These are phyloP conservation scores for Nasturtium officinale DNA, from an alignment of 345 rosid species.

Conservation along the genomic window DNA sequence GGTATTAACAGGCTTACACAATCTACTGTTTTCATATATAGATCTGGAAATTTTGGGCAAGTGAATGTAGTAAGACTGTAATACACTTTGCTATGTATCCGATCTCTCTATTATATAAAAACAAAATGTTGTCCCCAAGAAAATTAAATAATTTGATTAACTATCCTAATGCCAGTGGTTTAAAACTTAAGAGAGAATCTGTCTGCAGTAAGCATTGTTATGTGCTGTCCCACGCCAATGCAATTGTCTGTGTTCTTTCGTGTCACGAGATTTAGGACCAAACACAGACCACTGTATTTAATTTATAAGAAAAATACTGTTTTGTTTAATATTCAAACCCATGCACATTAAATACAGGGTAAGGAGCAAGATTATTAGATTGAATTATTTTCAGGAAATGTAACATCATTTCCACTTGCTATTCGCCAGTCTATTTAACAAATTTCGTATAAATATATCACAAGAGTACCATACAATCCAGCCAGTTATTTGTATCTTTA, in stretches of 20 bases:
- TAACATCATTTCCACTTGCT: constrained; percentile 19
- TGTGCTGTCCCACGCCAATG: constrained; percentile 44
- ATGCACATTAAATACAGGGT: constrained; percentile 36
- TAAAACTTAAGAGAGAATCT: constrained; percentile 34
- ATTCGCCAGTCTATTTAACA: constrained; percentile 12
- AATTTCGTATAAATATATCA: background rate
- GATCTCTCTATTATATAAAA: constrained; percentile 19
- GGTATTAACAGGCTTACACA: constrained; percentile 18
- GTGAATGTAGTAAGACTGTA: constrained; percentile 32
- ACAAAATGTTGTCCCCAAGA: background rate
- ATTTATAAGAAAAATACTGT: constrained; percentile 16
- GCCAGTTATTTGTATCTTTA: background rate
- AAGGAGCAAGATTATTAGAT: constrained; percentile 26
- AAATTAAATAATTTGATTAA: background rate
- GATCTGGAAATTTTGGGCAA: constrained; percentile 2
- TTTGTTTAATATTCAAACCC: constrained; percentile 31
- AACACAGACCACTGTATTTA: constrained; percentile 39
- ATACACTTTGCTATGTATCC: constrained; percentile 16
- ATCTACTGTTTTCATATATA: background rate
- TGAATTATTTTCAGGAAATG: constrained; percentile 2
- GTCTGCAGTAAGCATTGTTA: constrained; percentile 34
- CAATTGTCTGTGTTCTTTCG: constrained; percentile 42
- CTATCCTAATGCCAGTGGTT: constrained; percentile 21
- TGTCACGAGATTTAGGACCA: constrained; percentile 42
- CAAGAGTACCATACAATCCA: constrained; percentile 20